phyloP scores from a whole-genome alignment of 2,329 filamentous ascomycete genomes.

The Exserohilum rostratum region DNA sequence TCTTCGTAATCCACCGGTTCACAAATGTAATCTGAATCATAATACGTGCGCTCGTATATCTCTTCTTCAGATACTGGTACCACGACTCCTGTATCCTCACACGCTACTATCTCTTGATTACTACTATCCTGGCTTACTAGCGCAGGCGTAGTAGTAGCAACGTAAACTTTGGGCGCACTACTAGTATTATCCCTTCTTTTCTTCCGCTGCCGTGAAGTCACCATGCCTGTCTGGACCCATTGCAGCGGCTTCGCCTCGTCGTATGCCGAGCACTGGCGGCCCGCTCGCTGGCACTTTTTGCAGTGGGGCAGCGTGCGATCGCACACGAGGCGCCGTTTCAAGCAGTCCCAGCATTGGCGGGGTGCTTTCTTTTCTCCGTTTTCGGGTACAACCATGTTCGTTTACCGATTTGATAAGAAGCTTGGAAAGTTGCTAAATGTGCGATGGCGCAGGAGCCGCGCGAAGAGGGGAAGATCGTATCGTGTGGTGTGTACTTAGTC shows the following conservation, averaged over 20 bases:
- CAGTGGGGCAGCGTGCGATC: conserved; percentile 41
- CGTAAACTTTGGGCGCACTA: conserved; percentile 16
- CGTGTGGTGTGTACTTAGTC: background rate
- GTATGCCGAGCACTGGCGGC: conserved; percentile 41
- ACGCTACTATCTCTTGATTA: too few relatives aligned
- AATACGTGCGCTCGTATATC: background rate
- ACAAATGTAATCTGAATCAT: background rate
- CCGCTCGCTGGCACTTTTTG: conserved; percentile 38
- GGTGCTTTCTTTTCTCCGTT: conserved; percentile 28
- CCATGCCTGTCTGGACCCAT: conserved; percentile 39
- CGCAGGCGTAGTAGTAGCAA: background rate
- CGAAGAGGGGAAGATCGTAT: too few relatives aligned
- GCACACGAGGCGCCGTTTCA: conserved; percentile 41
- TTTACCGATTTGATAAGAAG: background rate
- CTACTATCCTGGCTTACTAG: background rate
- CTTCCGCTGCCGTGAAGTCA: conserved; percentile 33
- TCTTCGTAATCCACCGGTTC: conserved; percentile 5
- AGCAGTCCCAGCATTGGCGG: conserved; percentile 44
- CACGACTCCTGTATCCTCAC: background rate
- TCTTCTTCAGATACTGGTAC: background rate
- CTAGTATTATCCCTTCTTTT: conserved; percentile 13
- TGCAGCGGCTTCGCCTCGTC: conserved; percentile 42
- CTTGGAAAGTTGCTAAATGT: too few relatives aligned
- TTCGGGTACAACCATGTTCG: conserved; percentile 17
- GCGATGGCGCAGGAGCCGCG: too few relatives aligned